Evolutionary conservation across 176 grass and related monocot genomes (phyloP).

Genomic region (Pharus latifolius): DNA sequence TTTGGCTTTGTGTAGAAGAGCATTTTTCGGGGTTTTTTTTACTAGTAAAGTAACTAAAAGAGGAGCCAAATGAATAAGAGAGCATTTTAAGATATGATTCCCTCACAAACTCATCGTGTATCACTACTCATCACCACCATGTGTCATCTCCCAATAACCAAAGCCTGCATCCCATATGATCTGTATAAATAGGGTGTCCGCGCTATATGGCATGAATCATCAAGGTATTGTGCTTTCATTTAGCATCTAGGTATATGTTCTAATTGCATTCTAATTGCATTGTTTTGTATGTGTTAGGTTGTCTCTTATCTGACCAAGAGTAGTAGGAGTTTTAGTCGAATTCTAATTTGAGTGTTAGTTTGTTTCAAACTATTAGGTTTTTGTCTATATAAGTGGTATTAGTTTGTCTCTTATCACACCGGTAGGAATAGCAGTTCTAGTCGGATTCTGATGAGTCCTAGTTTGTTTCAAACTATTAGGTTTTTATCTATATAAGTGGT

Average conservation of each 20-base stretch:
- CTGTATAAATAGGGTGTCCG: slow-evolving; percentile 26
- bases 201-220: background rate
- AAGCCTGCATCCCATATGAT: background rate
- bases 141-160: slow-evolving; percentile 32
- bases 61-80: background rate
- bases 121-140: background rate
- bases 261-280: background rate
- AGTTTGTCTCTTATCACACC: no score
- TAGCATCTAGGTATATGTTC: background rate
- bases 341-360: no score
- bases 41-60: background rate
- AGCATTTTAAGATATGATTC: no score
- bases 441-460: no score
- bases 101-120: background rate
- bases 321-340: no score
- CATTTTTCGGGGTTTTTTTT: background rate
- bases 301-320: no score
- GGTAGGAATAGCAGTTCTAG: no score
- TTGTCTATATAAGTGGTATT: no score
- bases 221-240: slow-evolving; percentile 1
- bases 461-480: no score
- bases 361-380: no score
- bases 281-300: no score
- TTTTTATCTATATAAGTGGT: no score
- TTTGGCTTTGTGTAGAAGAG: slow-evolving; percentile 3